Conservation (phyloP, 345 rosid species). For the Eutrema yunnanense region DNA sequence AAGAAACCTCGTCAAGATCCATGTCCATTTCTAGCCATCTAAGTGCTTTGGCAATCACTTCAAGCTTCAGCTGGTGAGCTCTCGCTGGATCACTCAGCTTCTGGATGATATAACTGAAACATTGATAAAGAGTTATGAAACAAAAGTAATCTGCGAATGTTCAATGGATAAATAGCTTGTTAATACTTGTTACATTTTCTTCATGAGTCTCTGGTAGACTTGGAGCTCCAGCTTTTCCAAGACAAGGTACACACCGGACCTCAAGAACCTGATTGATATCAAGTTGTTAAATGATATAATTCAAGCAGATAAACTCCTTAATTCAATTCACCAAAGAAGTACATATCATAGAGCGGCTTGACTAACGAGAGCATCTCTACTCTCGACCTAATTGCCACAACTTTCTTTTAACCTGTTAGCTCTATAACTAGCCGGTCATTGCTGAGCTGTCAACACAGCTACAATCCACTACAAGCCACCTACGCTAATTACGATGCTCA, state of each 20-base stretch:
- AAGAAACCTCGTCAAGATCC: conserved; percentile 85
- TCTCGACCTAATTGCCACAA: background rate
- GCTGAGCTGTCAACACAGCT: background rate
- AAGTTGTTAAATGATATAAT: background rate
- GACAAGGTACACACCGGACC: conserved; percentile 95
- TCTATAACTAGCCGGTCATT: background rate
- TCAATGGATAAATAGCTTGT: background rate
- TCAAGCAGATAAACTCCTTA: background rate
- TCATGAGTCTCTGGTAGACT: conserved; percentile 85
- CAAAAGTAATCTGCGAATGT: background rate
- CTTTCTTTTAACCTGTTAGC: background rate
- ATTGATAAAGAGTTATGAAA: background rate
- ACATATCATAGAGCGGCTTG: background rate
- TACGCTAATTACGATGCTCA: too few species aligned
- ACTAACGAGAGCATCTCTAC: background rate
- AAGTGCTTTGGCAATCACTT: conserved; percentile 77
- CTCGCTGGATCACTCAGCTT: conserved; percentile 75
- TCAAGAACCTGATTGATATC: conserved; percentile 55
- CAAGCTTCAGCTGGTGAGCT: conserved; percentile 96
- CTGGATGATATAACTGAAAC: conserved; percentile 71
- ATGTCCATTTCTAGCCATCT: conserved; percentile 91
- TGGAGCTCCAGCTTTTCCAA: conserved; percentile 98
- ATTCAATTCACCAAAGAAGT: background rate
- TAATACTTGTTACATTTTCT: conserved; percentile 65
- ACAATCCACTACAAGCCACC: too few species aligned